Evolutionary conservation across 768 basidiomycete genomes (phyloP), one percentile per base, ranked within the genome.

Genomic region (Hypsizygus marmoreus): DNA sequence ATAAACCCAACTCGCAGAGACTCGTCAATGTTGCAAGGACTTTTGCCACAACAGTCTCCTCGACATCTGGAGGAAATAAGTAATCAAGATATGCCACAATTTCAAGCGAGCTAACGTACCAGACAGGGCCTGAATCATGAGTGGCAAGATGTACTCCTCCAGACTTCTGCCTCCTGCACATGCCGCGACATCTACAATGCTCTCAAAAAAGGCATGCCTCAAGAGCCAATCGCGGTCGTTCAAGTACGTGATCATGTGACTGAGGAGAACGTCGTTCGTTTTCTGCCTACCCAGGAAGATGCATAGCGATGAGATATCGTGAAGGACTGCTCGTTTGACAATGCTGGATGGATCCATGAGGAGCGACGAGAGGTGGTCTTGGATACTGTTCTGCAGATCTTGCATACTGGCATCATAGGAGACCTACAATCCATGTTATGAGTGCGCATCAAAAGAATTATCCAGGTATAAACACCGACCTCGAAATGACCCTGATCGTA

Each of bases 101-200:
- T 25, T 5, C 4, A 22, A 26, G 34, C 31, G 33, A 23, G 5
- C 11, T 22, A 7, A 56, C 79, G 28, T 46, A 94, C 95, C 95
- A 41, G 92, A 93, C 20, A 99, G 68, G 0, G 95, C 93, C 56
- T 97, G 95, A 4, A 93, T 81, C 91, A 98, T 94, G 47, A 99
- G 65, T 0, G 97, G 97, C n/a, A 97, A 62, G 41, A 98, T 95
- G 57, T 97, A 98, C 57, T 97, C 94, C 60, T 98, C 97, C 56
- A 98, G 61, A 54, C 91, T 95, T 47, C 86, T 73, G 23, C 89
- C 87, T 1, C 95, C 95, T 3, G 95, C 91, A 68, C 91, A 95
- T 0, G 89, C 90, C 4, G 95, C 95, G 1, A 99, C 93, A 50
- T 92, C 94, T 14, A 97, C 91, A 22, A 97, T 92, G 49, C 89